Conservation (phyloP, 2,329 filamentous ascomycete species). For the Botrytis squamosa region DNA sequence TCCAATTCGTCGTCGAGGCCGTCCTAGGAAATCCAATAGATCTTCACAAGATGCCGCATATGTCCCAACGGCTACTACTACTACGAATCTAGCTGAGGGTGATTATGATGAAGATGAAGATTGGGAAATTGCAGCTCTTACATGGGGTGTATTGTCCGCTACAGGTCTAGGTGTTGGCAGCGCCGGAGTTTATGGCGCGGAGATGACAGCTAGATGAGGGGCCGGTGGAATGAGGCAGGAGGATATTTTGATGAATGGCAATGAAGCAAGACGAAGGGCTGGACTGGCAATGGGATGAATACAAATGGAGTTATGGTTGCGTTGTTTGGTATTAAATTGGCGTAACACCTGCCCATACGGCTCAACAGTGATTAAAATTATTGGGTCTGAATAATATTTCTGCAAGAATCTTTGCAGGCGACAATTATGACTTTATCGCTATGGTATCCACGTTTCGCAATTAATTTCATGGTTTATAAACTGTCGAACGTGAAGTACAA, state of each 20-base stretch:
- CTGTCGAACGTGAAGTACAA: not conserved
- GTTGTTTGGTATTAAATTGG: not conserved
- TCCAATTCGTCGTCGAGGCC: conserved; percentile 20
- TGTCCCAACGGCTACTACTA: conserved; percentile 37
- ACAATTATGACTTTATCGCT: not conserved
- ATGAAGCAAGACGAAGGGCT: not conserved
- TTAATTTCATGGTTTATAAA: no score
- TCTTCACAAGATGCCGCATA: conserved; percentile 42
- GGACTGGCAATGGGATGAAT: not conserved
- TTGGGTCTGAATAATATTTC: not conserved
- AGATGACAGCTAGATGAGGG: conserved; percentile 34
- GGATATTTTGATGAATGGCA: not conserved
- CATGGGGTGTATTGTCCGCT: conserved; percentile 47
- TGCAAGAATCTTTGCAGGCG: no score
- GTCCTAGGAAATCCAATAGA: conserved; percentile 11
- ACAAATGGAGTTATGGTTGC: not conserved
- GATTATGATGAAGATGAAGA: conserved; percentile 46
- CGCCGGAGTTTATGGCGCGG: conserved; percentile 49
- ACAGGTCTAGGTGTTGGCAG: conserved; percentile 48
- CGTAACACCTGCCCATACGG: not conserved
- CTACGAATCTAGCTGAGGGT: conserved; percentile 39
- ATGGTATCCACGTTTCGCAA: not conserved
- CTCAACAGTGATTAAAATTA: not conserved
- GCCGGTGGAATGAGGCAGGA: not conserved
- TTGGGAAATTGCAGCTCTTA: conserved; percentile 48